phyloP scores from a whole-genome alignment of 805 yeast genomes.

The Isabelozyma heimii region DNA sequence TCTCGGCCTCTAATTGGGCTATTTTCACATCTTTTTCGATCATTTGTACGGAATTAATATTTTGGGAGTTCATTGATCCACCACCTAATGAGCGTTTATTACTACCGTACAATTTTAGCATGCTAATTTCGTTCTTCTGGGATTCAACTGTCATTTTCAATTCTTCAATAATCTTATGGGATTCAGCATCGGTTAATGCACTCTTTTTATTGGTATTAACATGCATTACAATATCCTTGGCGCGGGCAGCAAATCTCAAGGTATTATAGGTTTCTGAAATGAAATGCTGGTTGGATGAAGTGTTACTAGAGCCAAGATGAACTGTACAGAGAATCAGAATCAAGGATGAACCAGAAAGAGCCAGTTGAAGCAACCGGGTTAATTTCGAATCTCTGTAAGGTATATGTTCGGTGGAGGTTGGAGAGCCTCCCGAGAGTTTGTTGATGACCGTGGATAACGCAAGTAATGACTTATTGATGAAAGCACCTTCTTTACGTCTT shows the following conservation, averaged over 20 bases:
- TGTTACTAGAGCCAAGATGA: constrained; percentile 48
- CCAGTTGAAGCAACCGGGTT: constrained; percentile 87
- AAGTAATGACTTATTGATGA: constrained; percentile 83
- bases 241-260: constrained; percentile 87
- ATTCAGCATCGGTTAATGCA: constrained; percentile 39
- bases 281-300: constrained; percentile 34
- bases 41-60: constrained; percentile 1
- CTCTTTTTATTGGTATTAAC: constrained; percentile 53
- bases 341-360: constrained; percentile 81
- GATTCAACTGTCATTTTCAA: constrained; percentile 59
- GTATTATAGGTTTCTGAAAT: constrained; percentile 84
- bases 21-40: constrained; percentile 8
- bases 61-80: background rate
- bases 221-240: constrained; percentile 75
- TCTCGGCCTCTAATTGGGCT: constrained; percentile 53
- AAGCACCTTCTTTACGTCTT: constrained; percentile 91
- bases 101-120: constrained; percentile 20
- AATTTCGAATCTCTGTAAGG: constrained; percentile 94
- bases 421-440: constrained; percentile 48
- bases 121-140: constrained; percentile 53
- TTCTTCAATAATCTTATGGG: constrained; percentile 45
- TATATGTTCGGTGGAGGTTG: constrained; percentile 53
- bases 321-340: constrained; percentile 87
- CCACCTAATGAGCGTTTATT: background rate
- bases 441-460: constrained; percentile 93